phyloP scores from a whole-genome alignment of 352 stramenopile species.

The Elongisporangium senticosum region DNA sequence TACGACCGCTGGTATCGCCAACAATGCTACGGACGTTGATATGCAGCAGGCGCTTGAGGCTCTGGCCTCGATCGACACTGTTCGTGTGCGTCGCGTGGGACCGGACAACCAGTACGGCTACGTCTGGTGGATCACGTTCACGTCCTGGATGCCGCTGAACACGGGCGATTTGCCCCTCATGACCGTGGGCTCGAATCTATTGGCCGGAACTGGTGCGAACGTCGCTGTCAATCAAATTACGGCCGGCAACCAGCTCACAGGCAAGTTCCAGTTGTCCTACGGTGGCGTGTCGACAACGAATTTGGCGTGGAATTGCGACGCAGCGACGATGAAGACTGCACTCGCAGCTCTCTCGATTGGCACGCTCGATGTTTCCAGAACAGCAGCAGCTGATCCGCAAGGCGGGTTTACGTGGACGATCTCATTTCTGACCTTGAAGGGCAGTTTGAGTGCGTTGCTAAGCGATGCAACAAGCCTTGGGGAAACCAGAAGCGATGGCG shows the following conservation, averaged over 20 bases:
- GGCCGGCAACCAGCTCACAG: conserved; percentile 63
- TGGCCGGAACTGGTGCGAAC: conserved; percentile 27
- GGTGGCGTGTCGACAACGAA: conserved; percentile 42
- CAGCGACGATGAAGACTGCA: conserved; percentile 57
- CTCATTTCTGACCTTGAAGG: conserved; percentile 83
- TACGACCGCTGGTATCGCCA: conserved; percentile 81
- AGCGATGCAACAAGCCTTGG: conserved; percentile 23
- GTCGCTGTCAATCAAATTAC: conserved; percentile 29
- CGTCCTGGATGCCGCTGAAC: conserved; percentile 40
- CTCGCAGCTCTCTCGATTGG: conserved; percentile 53
- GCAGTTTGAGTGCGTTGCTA: conserved; percentile 29
- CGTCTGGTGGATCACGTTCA: conserved; percentile 79
- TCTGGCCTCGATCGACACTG: conserved; percentile 52
- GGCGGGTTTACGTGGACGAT: conserved; percentile 93
- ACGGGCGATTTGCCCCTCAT: conserved; percentile 54
- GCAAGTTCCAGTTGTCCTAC: conserved; percentile 59
- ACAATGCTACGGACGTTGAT: conserved; percentile 60
- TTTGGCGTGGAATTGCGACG: conserved; percentile 75
- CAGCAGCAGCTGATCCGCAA: conserved; percentile 60
- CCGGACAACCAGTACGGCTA: conserved; percentile 58
- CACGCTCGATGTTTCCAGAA: conserved; percentile 55
- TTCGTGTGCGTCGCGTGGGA: conserved; percentile 48
- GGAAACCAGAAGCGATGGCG: conserved; percentile 45
- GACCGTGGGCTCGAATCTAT: conserved; percentile 31
- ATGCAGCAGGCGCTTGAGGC: conserved; percentile 61